Percentiles rank a stretch among this genome's conserved stretches.
These are phyloP conservation scores for Micractinium sp. DNA, from an alignment of 139 green algal species.

Conservation along the genomic window DNA sequence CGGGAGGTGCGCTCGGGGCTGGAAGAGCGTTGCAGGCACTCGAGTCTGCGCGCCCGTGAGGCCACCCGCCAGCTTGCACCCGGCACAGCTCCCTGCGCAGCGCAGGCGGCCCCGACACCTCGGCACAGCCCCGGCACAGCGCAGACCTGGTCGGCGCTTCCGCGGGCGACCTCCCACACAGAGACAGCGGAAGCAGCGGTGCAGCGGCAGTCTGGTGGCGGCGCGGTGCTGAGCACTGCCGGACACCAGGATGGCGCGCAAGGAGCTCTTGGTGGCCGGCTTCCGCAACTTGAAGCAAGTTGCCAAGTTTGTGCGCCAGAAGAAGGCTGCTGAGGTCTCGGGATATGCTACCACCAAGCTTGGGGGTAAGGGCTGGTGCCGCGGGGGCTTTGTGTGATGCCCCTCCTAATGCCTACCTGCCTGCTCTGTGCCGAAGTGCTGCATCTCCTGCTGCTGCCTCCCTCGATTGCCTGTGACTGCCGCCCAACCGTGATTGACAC, in stretches of 20 bases:
- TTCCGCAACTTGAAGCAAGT: constrained; percentile 1
- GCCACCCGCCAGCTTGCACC: too few species aligned
- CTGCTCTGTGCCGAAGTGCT: too few species aligned
- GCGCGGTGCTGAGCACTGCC: neutral
- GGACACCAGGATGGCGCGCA: neutral
- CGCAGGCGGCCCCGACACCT: too few species aligned
- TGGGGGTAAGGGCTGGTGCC: neutral
- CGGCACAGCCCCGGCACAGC: neutral
- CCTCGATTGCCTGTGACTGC: too few species aligned
- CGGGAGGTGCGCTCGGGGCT: too few species aligned
- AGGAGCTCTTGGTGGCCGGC: constrained; percentile 20
- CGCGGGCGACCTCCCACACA: neutral
- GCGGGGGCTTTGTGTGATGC: too few species aligned
- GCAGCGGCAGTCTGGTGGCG: neutral
- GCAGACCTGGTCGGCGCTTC: neutral
- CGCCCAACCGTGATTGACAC: too few species aligned
- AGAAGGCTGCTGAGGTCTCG: neutral
- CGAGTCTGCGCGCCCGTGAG: too few species aligned
- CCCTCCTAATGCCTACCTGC: too few species aligned
- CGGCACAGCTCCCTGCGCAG: too few species aligned
- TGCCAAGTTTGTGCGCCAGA: neutral
- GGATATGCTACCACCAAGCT: neutral
- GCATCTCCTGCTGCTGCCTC: too few species aligned
- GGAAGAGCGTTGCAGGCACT: too few species aligned
- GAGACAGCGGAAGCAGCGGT: neutral